Evolutionary conservation across 352 stramenopile species (phyloP).

Genomic region (Pythium rhizo-oryzae): DNA sequence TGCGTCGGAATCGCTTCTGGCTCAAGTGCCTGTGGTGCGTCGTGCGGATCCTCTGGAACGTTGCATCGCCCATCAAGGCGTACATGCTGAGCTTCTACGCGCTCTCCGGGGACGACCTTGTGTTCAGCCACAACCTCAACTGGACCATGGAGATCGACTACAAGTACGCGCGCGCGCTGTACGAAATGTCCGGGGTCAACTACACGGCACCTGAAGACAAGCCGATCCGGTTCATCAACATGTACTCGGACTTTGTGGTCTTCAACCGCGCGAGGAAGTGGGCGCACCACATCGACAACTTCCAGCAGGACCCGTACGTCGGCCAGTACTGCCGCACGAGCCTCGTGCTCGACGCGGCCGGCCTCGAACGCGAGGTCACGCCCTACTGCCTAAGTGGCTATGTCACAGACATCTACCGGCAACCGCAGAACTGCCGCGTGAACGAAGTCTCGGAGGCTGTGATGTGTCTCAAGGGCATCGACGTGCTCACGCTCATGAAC

Average conservation of each 20-base stretch:
- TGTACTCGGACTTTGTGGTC: constrained; percentile 30
- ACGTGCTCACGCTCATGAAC: constrained; percentile 27
- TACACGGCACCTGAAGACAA: constrained; percentile 5
- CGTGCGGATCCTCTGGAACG: constrained; percentile 21
- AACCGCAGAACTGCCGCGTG: constrained; percentile 18
- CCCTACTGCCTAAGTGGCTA: constrained; percentile 5
- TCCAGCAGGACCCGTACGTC: constrained; percentile 25
- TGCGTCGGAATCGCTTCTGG: neutral
- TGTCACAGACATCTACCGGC: constrained; percentile 14
- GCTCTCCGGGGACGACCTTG: constrained; percentile 19
- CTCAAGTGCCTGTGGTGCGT: neutral
- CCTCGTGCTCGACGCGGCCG: constrained; percentile 10
- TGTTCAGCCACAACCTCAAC: constrained; percentile 26
- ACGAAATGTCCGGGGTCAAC: constrained; percentile 19
- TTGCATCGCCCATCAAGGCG: constrained; percentile 26
- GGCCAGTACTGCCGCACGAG: constrained; percentile 27
- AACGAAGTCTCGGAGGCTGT: constrained; percentile 25
- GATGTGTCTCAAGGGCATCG: constrained; percentile 32
- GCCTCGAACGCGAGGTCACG: constrained; percentile 4
- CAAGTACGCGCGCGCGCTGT: constrained; percentile 19
- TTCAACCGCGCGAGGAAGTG: constrained; percentile 23
- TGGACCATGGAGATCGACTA: constrained; percentile 32
- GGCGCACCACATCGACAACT: constrained; percentile 21
- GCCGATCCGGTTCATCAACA: constrained; percentile 32
- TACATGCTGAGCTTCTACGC: constrained; percentile 28